Evolutionary conservation across 306 rosid genomes (phyloP), one percentile per base, ranked within the genome.

Genomic region (Dicorynia guianensis): DNA sequence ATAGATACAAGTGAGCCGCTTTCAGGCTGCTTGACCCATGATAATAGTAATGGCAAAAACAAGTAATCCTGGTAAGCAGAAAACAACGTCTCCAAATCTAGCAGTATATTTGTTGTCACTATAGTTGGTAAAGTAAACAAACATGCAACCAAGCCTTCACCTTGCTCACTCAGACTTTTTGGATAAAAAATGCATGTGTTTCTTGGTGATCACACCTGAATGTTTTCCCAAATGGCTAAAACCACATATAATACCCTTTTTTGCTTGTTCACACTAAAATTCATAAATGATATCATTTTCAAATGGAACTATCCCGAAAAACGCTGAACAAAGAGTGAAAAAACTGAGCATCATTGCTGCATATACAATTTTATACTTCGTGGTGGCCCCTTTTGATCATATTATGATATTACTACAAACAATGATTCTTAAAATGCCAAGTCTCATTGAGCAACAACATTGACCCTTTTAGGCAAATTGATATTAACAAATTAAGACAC

Each of bases 161-260:
- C 33, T 59, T 80, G 73, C 36, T 12, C 76, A 58, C 30, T 59
- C 71, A 53, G 75, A 74, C 67, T 74, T 33, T 33, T 25, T 0
- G 12, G 40, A 69, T 48, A 69, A 63, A 69, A 59, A 59, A 55
- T 57, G 20, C 61, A 3, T 4, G 5, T 53, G 63, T 58, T 81
- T 76, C 81, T 76, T 47, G 81, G 57, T 56, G 58, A 65, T 56
- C 58, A 11, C 72, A 17, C 7, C n/a, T 8, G 69, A 48, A 70
- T 76, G 58, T 76, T 82, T 44, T 76, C 74, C 74, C 77, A 61
- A 67, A 72, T 58, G 65, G 50, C 68, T 79, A 82, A 82, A 82
- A 58, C 20, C 81, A 57, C 52, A 53, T 68, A 52, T 34, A 64
- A 34, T 56, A 19, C 77, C 72, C 18, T 38, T 8, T 44, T 55